These are phyloP conservation scores for Claviceps sp. DNA, from an alignment of 2,329 filamentous ascomycete species.

Conservation along the genomic window DNA sequence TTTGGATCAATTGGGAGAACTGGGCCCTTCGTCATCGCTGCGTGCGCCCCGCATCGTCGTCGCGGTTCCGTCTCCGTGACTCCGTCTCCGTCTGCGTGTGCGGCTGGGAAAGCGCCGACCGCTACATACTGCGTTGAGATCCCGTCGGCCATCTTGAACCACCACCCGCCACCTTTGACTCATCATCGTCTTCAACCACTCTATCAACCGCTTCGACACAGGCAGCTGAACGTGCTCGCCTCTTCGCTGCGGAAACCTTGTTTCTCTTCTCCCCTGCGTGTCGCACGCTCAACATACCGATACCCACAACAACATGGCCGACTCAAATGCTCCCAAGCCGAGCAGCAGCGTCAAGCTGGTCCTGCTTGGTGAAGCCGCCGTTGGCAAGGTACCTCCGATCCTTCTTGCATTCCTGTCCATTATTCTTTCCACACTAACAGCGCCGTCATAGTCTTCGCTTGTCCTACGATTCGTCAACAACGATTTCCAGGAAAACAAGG, in stretches of 20 bases:
- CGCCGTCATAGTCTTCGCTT: conserved; percentile 62
- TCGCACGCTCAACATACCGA: neutral
- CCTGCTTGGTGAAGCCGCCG: conserved; percentile 89
- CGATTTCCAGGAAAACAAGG: conserved; percentile 99
- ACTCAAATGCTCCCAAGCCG: conserved; percentile 66
- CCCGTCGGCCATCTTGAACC: neutral
- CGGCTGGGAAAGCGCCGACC: neutral
- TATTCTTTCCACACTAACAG: conserved; percentile 10
- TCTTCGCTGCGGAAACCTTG: neutral
- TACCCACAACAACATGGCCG: conserved; percentile 19
- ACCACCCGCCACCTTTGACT: neutral
- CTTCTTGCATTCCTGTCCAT: neutral
- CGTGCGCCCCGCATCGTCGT: neutral
- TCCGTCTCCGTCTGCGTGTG: neutral
- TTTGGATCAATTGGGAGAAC: neutral
- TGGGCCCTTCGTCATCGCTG: neutral
- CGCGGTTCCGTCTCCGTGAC: neutral
- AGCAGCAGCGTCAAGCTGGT: conserved; percentile 99
- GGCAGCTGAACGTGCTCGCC: neutral
- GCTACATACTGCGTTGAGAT: too few relatives aligned
- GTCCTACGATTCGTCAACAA: conserved; percentile 98
- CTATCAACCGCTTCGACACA: neutral
- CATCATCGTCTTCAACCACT: neutral
- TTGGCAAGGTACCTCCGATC: conserved; percentile 69
- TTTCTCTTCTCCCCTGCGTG: neutral